phyloP scores from a whole-genome alignment of 495 filamentous ascomycete species.

The Chaetomium fimeti region DNA sequence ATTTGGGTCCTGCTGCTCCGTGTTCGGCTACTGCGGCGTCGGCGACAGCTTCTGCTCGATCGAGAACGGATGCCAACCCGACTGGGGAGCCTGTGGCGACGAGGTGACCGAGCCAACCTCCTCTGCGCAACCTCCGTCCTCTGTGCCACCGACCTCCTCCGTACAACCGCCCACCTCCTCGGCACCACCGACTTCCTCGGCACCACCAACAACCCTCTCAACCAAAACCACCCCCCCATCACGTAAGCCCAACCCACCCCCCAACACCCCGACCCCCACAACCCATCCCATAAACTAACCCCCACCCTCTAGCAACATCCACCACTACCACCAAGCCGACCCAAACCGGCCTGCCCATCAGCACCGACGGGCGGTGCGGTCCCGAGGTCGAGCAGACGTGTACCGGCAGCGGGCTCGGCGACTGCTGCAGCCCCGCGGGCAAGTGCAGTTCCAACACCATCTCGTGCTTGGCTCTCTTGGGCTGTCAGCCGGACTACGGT shows the following conservation, averaged over 20 bases:
- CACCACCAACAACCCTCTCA: neutral
- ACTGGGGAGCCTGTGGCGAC: constrained; percentile 39
- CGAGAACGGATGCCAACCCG: constrained; percentile 40
- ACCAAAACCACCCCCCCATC: constrained; percentile 6
- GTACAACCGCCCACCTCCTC: neutral
- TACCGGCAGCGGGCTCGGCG: constrained; percentile 36
- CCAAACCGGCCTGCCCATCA: constrained; percentile 21
- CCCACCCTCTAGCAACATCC: neutral
- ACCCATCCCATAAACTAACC: neutral
- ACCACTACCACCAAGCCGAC: constrained; percentile 3
- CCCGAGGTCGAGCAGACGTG: constrained; percentile 36
- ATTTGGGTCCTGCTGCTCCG: constrained; percentile 46
- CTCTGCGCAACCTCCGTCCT: neutral
- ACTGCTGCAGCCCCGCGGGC: constrained; percentile 39
- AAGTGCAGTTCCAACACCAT: constrained; percentile 34
- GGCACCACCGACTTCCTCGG: neutral
- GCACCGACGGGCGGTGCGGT: constrained; percentile 29
- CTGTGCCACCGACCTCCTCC: neutral
- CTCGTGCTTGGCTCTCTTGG: constrained; percentile 29
- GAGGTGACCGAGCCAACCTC: neutral
- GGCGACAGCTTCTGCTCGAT: constrained; percentile 40
- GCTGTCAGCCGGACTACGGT: constrained; percentile 34
- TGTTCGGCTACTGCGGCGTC: constrained; percentile 40
- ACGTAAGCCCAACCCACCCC: neutral
- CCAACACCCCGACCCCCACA: neutral